Evolutionary conservation across 768 basidiomycete species (phyloP), one percentile per base, ranked within the genome.

Genomic region (Astraeus odoratus): DNA sequence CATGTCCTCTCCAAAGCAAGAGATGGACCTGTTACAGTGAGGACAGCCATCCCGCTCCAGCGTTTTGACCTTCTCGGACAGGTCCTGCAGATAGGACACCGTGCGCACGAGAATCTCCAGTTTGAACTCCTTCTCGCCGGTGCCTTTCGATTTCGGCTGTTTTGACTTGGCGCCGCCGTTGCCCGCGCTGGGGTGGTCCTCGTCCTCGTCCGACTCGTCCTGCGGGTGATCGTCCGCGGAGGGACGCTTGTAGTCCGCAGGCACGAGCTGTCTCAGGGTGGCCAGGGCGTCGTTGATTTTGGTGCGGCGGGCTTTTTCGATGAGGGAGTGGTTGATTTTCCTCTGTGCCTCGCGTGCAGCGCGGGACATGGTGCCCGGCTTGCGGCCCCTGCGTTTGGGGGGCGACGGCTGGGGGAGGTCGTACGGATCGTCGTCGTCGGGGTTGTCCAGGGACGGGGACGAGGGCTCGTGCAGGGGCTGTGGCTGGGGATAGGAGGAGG

Each of bases 251-350:
- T 74, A 75, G 42, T 76, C 73, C 7, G 69, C 57, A 0, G 91
- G 90, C 1, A 95, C 89, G 55, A 96, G 80, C 51, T 74, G 71
- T 50, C 83, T 78, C 36, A 97, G 67, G 2, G 82, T 78, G 2
- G 82, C 74, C 5, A 97, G 73, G 0, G 93, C 90, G 42, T 90
- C 84, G 59, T 98, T 98, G 52, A 98, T 97, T 75, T 96, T 96
- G 9, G 94, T 95, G 48, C 94, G 74, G 24, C 94, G 71, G 0
- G 93, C 81, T 59, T 94, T 88, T 68, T 98, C 94, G 60, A 98
- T 98, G 50, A 93, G 80, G 5, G 86, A 89, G 58, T 98, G 94
- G 65, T 96, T 96, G 27, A 90, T 78, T 62, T 94, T 91, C 42
- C 94, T 80, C 64, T 90, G 82, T 2, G 83, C 77, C 65, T 95